Evolutionary conservation across 2,329 filamentous ascomycete species (phyloP).

Genomic region (Monilinia vaccinii-corymbosi): DNA sequence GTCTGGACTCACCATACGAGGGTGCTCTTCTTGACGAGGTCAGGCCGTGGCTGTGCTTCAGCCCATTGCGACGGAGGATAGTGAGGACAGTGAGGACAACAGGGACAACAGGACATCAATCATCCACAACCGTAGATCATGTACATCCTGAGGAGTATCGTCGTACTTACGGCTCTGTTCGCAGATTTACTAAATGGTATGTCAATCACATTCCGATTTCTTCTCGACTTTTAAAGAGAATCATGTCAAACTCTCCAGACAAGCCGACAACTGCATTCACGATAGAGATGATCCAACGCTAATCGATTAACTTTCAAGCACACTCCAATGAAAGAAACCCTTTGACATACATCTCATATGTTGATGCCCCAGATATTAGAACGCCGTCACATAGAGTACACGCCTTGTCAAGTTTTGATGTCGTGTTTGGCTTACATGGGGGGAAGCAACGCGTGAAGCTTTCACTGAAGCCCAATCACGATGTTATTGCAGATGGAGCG

Average conservation of each 20-base stretch:
- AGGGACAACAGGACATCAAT: background rate
- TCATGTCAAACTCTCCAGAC: background rate
- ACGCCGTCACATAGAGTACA: constrained; percentile 72
- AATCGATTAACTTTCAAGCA: constrained; percentile 35
- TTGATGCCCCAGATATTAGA: constrained; percentile 69
- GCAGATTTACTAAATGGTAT: constrained; percentile 14
- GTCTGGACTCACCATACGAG: background rate
- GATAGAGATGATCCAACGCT: constrained; percentile 1
- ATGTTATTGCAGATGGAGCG: constrained; percentile 72
- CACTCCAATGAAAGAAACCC: constrained; percentile 70
- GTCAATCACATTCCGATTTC: background rate
- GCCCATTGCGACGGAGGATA: background rate
- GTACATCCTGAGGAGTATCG: constrained; percentile 22
- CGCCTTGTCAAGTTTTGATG: constrained; percentile 72
- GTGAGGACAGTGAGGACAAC: constrained; percentile 7
- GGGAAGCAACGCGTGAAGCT: constrained; percentile 65
- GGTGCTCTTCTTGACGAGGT: background rate
- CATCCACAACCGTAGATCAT: constrained; percentile 13
- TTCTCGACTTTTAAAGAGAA: background rate
- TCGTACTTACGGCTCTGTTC: constrained; percentile 17
- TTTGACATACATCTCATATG: constrained; percentile 60
- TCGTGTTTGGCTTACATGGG: constrained; percentile 68
- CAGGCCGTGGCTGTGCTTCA: constrained; percentile 1
- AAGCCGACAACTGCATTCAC: background rate
- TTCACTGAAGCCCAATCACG: constrained; percentile 79